A percentile compares a stretch with the other conserved stretches of the same genome.
Conservation (phyloP, 2,329 filamentous ascomycete genomes). For the Neofusicoccum sp. region DNA sequence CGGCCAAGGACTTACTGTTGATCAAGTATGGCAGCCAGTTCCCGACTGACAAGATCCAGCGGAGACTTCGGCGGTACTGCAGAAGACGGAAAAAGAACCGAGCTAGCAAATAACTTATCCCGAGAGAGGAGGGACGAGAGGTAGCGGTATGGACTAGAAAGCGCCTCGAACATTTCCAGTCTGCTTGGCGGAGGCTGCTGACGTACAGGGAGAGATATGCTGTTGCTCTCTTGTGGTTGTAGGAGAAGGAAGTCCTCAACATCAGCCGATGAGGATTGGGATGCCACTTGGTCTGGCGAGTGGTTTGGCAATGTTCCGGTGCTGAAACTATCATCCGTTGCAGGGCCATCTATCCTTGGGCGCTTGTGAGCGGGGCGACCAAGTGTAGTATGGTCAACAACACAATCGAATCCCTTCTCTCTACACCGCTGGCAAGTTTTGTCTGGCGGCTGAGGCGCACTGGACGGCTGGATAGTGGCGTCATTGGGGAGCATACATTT, state of each 20-base stretch:
- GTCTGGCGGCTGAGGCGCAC: conserved; percentile 20
- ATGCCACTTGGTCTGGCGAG: too few relatives aligned
- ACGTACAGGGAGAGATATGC: neutral
- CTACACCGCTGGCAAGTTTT: conserved; percentile 23
- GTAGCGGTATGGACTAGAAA: neutral
- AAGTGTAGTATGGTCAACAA: conserved; percentile 26
- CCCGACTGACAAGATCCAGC: neutral
- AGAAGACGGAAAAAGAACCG: neutral
- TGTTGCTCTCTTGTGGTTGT: neutral
- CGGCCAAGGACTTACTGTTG: neutral
- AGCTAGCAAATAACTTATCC: neutral
- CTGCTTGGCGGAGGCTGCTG: neutral
- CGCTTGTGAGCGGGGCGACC: conserved; percentile 24
- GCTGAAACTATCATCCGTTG: too few relatives aligned
- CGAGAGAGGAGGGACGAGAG: neutral
- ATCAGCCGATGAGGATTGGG: neutral
- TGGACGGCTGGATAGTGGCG: conserved; percentile 18
- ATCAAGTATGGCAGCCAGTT: neutral
- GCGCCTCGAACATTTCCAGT: neutral
- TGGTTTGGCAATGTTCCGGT: too few relatives aligned
- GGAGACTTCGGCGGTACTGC: neutral
- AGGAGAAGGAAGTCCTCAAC: neutral
- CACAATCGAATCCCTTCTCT: conserved; percentile 24
- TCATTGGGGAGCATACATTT: conserved; percentile 25
- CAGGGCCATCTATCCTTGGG: neutral